Base-by-base conservation (phyloP, 179 eudicot species). In the Pouteria campechiana region DNA sequence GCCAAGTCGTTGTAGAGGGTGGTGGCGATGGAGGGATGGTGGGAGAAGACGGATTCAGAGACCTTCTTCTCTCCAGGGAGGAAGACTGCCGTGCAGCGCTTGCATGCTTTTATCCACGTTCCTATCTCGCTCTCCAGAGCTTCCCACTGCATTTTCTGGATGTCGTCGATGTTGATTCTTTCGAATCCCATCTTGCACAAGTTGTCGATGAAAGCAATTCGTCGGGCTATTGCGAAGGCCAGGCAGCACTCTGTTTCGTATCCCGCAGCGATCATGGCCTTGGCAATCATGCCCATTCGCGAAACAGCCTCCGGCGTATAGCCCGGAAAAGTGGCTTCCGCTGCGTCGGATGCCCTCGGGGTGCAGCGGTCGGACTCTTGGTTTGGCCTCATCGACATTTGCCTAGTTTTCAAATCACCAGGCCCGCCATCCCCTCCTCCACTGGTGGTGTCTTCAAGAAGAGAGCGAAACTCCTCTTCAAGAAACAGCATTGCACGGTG, bases 111-210 rank as follows among this genome's bases (percentile, higher is more conserved):
- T 31, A 64, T 77, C 94, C 92, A 83, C 0, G 73, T 39, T 1
- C 32, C 59, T 17, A 83, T 67, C 43, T 72, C 79, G 17, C 60
- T 58, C 50, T 72, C 90, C 6, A 79, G 40, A 0, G 64, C 2
- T 7, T 80, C 94, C 96, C 94, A 83, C 1, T 54, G 60, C 82
- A 75, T 82, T 58, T 65, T 82, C 42, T 75, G 85, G 23, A 85
- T 60, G 5, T 85, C 95, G 17, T 85, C 93, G 8, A 63, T 63
- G 45, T 85, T 82, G 7, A 48, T 37, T 36, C 73, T 85, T 12
- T 78, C 88, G 13, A 73, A 75, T 5, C 79, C 79, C 9, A 57
- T 54, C 36, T 41, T 46, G 13, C 60, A 69, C 16, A 82, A 34
- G 24, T 59, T 58, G 7, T 69, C 75, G 38, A 81, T 84, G 32